phyloP scores from a whole-genome alignment of 2,329 filamentous ascomycete species.

The Ilyonectria sp. region DNA sequence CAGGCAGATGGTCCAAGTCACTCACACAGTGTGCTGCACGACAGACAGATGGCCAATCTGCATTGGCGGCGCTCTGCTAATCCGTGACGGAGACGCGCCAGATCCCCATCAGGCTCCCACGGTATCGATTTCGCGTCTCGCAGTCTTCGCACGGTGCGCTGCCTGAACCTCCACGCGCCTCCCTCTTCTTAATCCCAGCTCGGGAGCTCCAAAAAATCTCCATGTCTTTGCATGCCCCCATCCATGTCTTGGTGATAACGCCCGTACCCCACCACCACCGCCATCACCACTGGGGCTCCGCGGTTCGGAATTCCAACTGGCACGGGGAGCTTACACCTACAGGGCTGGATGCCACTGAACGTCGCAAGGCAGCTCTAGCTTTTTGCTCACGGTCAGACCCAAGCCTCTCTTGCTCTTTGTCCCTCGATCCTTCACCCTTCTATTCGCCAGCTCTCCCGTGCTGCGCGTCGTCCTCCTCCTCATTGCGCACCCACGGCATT shows the following conservation, averaged over 20 bases:
- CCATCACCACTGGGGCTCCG: conserved; percentile 34
- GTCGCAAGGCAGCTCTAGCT: conserved; percentile 8
- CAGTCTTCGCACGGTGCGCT: conserved; percentile 26
- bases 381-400: conserved; percentile 10
- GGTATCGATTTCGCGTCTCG: not conserved
- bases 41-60: conserved; percentile 4
- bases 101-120: not conserved
- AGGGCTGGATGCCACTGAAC: conserved; percentile 16
- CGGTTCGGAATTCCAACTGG: conserved; percentile 18
- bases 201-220: conserved; percentile 9
- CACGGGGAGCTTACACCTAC: conserved; percentile 27
- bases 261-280: conserved; percentile 34
- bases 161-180: conserved; percentile 11
- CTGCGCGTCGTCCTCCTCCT: not conserved
- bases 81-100: not conserved
- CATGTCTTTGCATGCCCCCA: conserved; percentile 20
- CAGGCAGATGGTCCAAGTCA: conserved; percentile 15
- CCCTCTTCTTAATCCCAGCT: conserved; percentile 20
- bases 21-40: conserved; percentile 20
- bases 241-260: conserved; percentile 33
- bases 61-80: conserved; percentile 7
- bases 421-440: conserved; percentile 5
- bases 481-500: conserved; percentile 11
- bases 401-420: not conserved
- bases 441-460: conserved; percentile 17